Conservation (phyloP, 2,329 filamentous ascomycete species). For the Xylaria sp. region DNA sequence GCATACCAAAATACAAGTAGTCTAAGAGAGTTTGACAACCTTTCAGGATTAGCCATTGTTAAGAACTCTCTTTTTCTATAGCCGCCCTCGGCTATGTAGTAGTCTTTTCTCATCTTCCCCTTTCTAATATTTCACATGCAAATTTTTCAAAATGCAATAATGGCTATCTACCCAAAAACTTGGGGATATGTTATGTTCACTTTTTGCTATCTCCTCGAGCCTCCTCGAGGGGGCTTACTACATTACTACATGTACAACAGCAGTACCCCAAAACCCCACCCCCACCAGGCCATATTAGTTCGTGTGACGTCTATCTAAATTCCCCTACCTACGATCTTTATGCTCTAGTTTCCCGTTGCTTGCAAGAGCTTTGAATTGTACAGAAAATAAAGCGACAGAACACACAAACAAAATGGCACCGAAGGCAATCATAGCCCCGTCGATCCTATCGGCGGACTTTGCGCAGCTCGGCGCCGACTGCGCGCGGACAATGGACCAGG, state of each 20-base stretch:
- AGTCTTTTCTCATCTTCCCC: neutral
- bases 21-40: neutral
- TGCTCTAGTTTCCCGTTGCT: neutral
- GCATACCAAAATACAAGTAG: neutral
- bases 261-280: too few relatives aligned
- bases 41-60: neutral
- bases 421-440: slow-evolving; percentile 93
- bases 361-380: neutral
- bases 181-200: neutral
- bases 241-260: neutral
- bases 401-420: slow-evolving; percentile 73
- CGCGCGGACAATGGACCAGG: slow-evolving; percentile 83
- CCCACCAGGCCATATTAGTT: slow-evolving; percentile 28
- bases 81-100: neutral
- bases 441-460: slow-evolving; percentile 98
- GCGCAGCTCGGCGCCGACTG: slow-evolving; percentile 88
- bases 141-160: neutral
- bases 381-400: neutral
- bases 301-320: slow-evolving; percentile 42
- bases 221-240: neutral
- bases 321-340: neutral
- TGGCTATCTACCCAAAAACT: neutral
- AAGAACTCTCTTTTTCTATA: neutral
- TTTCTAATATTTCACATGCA: neutral
- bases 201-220: neutral